phyloP scores from a whole-genome alignment of 2,329 filamentous ascomycete genomes.

The Colletotrichum agaves region DNA sequence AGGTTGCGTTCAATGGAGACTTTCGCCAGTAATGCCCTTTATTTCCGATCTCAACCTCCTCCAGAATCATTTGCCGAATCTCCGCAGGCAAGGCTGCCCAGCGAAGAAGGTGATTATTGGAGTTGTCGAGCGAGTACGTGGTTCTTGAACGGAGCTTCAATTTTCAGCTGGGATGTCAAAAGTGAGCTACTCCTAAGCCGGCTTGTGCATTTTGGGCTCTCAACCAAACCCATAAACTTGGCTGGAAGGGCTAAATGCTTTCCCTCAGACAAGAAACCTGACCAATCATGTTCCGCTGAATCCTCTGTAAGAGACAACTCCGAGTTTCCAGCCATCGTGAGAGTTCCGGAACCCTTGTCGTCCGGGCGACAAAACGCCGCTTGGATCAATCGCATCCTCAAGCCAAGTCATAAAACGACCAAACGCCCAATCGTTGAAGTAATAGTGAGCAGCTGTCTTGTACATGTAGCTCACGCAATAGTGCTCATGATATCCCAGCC shows the following conservation, averaged over 20 bases:
- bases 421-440: too few species aligned
- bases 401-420: too few species aligned
- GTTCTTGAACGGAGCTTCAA: constrained; percentile 13
- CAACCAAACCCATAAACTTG: neutral
- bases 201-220: neutral
- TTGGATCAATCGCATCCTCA: too few species aligned
- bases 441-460: too few species aligned
- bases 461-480: too few species aligned
- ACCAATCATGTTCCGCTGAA: too few species aligned
- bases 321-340: too few species aligned
- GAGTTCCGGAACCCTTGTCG: too few species aligned
- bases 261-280: neutral
- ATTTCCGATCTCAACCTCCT: neutral
- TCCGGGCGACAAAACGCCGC: too few species aligned
- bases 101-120: neutral
- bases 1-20: neutral
- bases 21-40: neutral
- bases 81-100: constrained; percentile 5
- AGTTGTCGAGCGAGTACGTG: neutral
- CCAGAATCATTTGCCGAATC: constrained; percentile 9
- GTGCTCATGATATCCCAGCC: too few species aligned
- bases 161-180: neutral
- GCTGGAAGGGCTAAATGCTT: neutral
- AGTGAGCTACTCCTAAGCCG: neutral
- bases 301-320: too few species aligned